Conservation (phyloP, 1,284 basidiomycete species). For the Ustilago lituana region DNA sequence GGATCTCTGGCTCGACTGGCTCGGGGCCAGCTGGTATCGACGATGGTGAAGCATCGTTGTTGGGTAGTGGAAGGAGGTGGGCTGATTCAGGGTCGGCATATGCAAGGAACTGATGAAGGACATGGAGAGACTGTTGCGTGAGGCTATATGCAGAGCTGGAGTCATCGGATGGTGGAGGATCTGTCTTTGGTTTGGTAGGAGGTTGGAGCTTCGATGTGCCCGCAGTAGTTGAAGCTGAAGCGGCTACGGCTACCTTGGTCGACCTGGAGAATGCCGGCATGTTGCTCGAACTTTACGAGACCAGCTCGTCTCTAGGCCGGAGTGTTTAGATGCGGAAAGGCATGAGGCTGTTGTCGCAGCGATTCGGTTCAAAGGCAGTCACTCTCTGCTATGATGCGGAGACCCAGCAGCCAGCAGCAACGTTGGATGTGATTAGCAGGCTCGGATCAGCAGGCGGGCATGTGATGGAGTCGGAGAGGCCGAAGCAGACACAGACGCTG, state of each 20-base stretch:
- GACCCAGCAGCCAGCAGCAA: no score
- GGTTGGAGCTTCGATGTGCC: not conserved
- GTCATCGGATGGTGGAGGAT: not conserved
- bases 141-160: slow-evolving; percentile 20
- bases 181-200: not conserved
- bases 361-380: not conserved
- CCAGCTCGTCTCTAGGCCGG: not conserved
- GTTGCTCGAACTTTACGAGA: not conserved
- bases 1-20: slow-evolving; percentile 26
- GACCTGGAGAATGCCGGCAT: slow-evolving; percentile 27
- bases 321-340: not conserved
- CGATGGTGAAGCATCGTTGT: slow-evolving; percentile 6
- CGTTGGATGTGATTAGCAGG: no score
- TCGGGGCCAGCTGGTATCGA: slow-evolving; percentile 15
- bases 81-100: slow-evolving; percentile 44
- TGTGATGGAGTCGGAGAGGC: no score
- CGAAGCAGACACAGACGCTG: no score
- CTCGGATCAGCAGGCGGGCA: no score
- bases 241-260: slow-evolving; percentile 8
- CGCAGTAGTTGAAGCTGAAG: slow-evolving; percentile 5
- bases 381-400: no score
- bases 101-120: slow-evolving; percentile 44
- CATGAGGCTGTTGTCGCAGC: slow-evolving; percentile 7
- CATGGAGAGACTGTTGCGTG: slow-evolving; percentile 33
- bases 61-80: slow-evolving; percentile 22